A percentile compares a stretch with the other conserved stretches of the same genome.
These are phyloP conservation scores for Paspalum vaginatum DNA, from an alignment of 176 grass and related monocot genomes.

Conservation along the genomic window DNA sequence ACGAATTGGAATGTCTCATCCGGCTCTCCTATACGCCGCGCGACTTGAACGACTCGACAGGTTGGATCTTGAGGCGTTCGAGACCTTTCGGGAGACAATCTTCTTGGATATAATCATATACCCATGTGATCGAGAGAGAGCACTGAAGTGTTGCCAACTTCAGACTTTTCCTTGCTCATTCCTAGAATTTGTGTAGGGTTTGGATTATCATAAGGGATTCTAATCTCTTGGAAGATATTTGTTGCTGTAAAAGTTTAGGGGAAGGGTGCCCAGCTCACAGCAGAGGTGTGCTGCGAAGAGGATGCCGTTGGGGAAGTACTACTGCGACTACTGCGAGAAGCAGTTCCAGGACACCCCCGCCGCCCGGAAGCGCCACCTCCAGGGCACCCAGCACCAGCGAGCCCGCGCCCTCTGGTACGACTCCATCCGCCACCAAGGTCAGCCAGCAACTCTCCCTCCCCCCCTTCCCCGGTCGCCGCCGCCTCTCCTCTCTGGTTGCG, in stretches of 20 bases:
- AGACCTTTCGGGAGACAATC: neutral
- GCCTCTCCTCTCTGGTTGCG: neutral
- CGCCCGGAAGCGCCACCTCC: constrained; percentile 83
- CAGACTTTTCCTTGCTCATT: neutral
- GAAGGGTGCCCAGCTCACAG: no score
- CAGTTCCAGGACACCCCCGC: constrained; percentile 85
- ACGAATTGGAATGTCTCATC: no score
- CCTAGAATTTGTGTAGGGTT: neutral
- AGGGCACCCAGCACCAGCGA: constrained; percentile 65
- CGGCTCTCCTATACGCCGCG: no score
- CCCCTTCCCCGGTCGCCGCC: neutral
- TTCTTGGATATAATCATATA: neutral
- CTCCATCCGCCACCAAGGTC: constrained; percentile 64
- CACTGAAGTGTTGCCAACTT: neutral
- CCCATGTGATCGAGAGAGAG: no score
- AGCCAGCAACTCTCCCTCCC: neutral
- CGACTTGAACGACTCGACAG: no score
- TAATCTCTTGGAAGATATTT: neutral
- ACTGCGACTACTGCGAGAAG: constrained; percentile 99
- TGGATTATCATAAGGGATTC: neutral
- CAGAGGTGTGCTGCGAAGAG: neutral
- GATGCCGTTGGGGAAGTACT: constrained; percentile 83
- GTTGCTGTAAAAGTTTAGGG: neutral
- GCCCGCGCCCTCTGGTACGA: constrained; percentile 82
- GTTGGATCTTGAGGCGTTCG: no score